phyloP scores from a whole-genome alignment of 345 rosid species.

The Arabis hirsuta region DNA sequence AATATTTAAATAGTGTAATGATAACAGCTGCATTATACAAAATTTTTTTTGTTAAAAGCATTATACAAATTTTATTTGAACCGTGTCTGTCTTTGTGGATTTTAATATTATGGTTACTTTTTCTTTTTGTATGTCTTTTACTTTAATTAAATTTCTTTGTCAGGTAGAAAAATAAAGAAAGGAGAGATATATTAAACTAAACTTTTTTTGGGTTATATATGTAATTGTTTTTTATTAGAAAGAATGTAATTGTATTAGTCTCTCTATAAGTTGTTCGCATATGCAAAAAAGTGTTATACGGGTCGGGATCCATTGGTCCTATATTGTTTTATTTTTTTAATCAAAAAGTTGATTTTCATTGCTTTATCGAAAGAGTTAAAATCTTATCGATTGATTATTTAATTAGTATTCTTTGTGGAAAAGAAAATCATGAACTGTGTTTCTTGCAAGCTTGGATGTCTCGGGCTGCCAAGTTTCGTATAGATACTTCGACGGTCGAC shows the following conservation, averaged over 20 bases:
- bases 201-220: constrained; percentile 12
- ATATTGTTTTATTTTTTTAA: background rate
- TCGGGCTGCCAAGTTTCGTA: constrained; percentile 39
- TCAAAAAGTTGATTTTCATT: constrained; percentile 41
- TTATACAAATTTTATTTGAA: constrained; percentile 33
- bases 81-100: constrained; percentile 41
- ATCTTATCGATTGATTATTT: constrained; percentile 32
- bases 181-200: constrained; percentile 29
- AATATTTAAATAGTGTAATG: constrained; percentile 42
- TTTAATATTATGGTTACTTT: constrained; percentile 36
- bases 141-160: constrained; percentile 33
- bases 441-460: constrained; percentile 37
- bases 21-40: constrained; percentile 44
- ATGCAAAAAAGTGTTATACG: constrained; percentile 43
- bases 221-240: background rate
- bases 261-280: constrained; percentile 42
- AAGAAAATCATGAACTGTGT: constrained; percentile 33
- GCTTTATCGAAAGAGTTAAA: constrained; percentile 41
- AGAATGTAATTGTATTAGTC: constrained; percentile 24
- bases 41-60: constrained; percentile 35
- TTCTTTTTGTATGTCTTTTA: constrained; percentile 35
- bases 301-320: constrained; percentile 40
- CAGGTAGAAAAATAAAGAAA: constrained; percentile 33
- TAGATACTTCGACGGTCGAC: constrained; percentile 39
- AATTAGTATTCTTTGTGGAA: constrained; percentile 15